A percentile compares a stretch with the other conserved stretches of the same genome.
Conservation (phyloP, 169 alveolate genomes). For the Besnoitia besnoiti region DNA sequence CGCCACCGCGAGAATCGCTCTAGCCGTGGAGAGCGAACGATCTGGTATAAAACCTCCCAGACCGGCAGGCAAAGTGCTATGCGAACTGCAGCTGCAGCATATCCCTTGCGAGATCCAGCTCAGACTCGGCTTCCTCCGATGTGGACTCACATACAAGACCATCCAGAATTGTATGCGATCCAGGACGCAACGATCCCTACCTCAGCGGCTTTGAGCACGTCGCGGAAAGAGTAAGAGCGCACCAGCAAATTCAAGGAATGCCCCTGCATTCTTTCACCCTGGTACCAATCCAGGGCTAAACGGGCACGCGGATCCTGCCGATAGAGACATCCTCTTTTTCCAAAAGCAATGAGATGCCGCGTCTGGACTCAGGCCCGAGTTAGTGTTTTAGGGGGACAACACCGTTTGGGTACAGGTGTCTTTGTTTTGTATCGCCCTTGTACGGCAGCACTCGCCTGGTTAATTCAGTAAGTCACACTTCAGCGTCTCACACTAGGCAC, state of each 20-base stretch:
- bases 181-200: neutral
- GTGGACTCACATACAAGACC: neutral
- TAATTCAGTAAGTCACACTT: too few species aligned
- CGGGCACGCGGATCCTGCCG: too few species aligned
- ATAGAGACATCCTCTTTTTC: too few species aligned
- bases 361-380: too few species aligned
- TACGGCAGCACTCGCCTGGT: too few species aligned
- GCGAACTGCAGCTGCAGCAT: constrained; percentile 11
- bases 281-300: too few species aligned
- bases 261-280: too few species aligned
- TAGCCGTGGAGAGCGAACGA: neutral
- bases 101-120: neutral
- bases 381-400: too few species aligned
- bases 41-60: neutral
- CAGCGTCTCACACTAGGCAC: too few species aligned
- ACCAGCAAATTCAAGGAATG: neutral
- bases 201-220: neutral
- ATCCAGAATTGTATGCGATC: neutral
- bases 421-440: too few species aligned
- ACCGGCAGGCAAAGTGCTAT: neutral
- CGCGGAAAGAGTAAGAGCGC: neutral
- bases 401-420: too few species aligned
- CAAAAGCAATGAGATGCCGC: too few species aligned
- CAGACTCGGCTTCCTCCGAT: neutral
- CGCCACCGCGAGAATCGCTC: neutral